These are phyloP conservation scores for Syzygium syzygioides DNA, from an alignment of 441 rosid species.

Conservation along the genomic window DNA sequence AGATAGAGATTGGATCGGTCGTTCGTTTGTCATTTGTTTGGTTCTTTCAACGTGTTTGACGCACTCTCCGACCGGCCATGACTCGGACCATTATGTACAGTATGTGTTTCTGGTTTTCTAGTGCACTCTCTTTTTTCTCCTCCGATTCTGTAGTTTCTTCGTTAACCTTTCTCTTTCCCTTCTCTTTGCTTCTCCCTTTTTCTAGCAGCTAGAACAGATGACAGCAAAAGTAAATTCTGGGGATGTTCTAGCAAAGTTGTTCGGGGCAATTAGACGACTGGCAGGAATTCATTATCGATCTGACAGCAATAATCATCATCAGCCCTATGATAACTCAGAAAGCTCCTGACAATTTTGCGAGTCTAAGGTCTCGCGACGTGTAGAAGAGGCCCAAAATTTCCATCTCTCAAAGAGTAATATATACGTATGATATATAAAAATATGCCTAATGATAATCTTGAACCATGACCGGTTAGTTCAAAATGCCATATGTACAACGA, in stretches of 20 bases:
- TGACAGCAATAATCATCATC: not conserved
- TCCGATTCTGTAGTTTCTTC: not conserved
- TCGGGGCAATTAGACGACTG: not conserved
- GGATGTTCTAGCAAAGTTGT: not conserved
- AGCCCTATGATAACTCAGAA: not conserved
- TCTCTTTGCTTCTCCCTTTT: not conserved
- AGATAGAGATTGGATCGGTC: not conserved
- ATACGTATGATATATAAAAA: not conserved
- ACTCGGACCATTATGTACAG: conserved; percentile 20
- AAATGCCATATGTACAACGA: not conserved
- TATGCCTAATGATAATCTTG: not conserved
- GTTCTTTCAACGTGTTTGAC: not conserved
- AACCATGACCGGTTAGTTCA: not conserved
- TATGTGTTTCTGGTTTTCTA: conserved; percentile 3
- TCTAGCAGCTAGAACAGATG: not conserved
- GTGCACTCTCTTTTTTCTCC: not conserved
- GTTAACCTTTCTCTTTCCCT: not conserved
- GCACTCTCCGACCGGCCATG: not conserved
- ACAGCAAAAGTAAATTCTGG: not conserved
- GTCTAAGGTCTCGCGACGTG: not conserved
- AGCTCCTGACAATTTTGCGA: not conserved
- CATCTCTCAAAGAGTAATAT: not conserved
- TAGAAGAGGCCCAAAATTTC: not conserved
- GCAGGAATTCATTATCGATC: not conserved
- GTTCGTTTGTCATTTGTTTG: not conserved